Base-by-base conservation (phyloP, 306 rosid genomes). In the Citrullus amarus region DNA sequence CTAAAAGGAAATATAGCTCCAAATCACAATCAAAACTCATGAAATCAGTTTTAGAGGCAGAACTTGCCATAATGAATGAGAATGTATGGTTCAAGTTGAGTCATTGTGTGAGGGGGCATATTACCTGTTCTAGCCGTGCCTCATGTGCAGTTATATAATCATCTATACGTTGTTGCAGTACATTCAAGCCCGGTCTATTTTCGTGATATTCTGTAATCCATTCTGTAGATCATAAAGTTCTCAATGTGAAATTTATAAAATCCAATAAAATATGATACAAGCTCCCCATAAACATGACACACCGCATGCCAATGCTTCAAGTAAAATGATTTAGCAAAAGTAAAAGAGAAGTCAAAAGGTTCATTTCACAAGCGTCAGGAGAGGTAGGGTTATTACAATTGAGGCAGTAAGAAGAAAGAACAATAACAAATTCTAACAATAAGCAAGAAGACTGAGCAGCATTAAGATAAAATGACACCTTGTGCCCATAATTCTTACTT, bases 121-220 rank as follows among this genome's bases (percentile, higher is more conserved):
- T 72, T 85, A 94, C 97, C 96, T 85, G 87, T 84, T 92, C 96
- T 41, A 89, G 57, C 80, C 83, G 82, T 53, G 51, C 93, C 82
- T 95, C 98, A 13, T 92, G 88, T n/a, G 85, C 82, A 43, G 81
- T 84, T 70, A 91, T 82, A 68, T 88, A 95, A 53, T 91, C 90
- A 60, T 95, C 93, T 34, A 95, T 88, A 70, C 85, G 89, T 70
- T 86, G 81, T 76, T 88, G 91, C 88, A 95, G 88, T 39, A 82
- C 82, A 67, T 86, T 81, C 84, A 89, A 79, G 48, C 92, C 92
- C 16, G 91, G 96, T 84, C 95, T 91, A 78, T 84, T 86, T 80
- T 88, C 88, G 81, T 83, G 91, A 87, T 85, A 91, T 77, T 90
- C 88, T 62, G 43, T 67, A 53, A 92, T 74, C 98, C 98, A 95